Percentiles rank a stretch among this genome's conserved stretches.
These are phyloP conservation scores for Trapa incisa DNA, from an alignment of 345 rosid genomes.

Conservation along the genomic window DNA sequence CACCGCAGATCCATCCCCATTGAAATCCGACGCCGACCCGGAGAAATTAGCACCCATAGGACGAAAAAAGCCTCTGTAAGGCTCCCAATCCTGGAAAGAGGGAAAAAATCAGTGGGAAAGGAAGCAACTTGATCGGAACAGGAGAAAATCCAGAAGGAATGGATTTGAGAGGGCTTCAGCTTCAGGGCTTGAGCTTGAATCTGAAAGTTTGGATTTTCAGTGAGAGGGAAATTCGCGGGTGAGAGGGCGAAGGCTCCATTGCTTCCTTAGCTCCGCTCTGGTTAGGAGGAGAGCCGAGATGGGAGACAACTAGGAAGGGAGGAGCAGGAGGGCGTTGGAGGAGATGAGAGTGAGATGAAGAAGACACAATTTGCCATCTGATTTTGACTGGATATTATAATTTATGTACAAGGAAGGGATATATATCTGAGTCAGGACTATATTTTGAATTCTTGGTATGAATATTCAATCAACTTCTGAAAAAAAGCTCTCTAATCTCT, in stretches of 20 bases:
- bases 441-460: too few relatives aligned
- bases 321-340: neutral
- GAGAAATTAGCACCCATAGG: slow-evolving; percentile 43
- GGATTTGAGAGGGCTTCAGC: too few relatives aligned
- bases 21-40: slow-evolving; percentile 11
- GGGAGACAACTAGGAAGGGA: neutral
- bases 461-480: too few relatives aligned
- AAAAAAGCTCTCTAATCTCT: too few relatives aligned
- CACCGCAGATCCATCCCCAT: slow-evolving; percentile 14
- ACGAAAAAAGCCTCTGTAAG: neutral
- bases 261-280: neutral
- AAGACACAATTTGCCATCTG: neutral
- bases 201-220: slow-evolving; percentile 1
- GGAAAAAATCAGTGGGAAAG: neutral
- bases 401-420: too few relatives aligned
- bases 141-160: neutral
- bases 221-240: slow-evolving; percentile 6
- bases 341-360: too few relatives aligned
- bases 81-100: neutral
- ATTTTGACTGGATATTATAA: neutral
- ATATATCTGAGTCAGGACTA: too few relatives aligned
- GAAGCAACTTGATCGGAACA: neutral
- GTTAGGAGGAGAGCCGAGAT: neutral
- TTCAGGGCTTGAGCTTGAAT: too few relatives aligned
- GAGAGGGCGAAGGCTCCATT: slow-evolving; percentile 8